Percentiles rank a stretch among this genome's conserved stretches.
These are phyloP conservation scores for Entamoeba moshkovskii DNA, from an alignment of 208 protist species.

Conservation along the genomic window DNA sequence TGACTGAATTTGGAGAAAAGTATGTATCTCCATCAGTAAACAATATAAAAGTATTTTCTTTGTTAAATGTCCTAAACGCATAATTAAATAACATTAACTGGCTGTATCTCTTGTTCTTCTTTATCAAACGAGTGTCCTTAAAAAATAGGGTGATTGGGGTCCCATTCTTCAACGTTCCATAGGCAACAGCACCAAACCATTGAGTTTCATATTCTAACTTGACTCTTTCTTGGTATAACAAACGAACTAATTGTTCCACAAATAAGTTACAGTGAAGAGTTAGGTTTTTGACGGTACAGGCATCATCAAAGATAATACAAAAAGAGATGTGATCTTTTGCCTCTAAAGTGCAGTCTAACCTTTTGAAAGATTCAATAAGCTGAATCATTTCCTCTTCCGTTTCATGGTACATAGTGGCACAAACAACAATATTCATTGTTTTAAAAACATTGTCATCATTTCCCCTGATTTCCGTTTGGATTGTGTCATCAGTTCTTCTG, in stretches of 20 bases:
- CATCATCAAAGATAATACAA: not conserved
- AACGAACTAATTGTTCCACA: not conserved
- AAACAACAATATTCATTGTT: not conserved
- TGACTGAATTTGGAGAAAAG: not conserved
- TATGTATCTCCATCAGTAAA: not conserved
- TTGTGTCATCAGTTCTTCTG: not conserved
- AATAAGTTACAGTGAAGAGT: not conserved
- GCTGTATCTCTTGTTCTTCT: not conserved
- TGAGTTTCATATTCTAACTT: not conserved
- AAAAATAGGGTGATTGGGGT: not conserved
- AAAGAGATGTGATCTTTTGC: not conserved
- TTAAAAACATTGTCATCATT: not conserved
- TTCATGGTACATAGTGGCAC: not conserved
- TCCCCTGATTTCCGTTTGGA: not conserved
- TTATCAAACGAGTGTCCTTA: not conserved
- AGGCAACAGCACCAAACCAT: not conserved
- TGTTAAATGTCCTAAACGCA: not conserved
- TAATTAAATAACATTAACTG: not conserved
- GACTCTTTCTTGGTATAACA: not conserved
- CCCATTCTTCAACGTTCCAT: not conserved
- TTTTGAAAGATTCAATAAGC: not conserved
- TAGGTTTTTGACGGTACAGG: not conserved
- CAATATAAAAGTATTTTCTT: not conserved
- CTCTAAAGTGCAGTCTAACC: not conserved
- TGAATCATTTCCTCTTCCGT: not conserved